Conservation (phyloP, 31 red algal species). For the Porphyra umbilicalis region DNA sequence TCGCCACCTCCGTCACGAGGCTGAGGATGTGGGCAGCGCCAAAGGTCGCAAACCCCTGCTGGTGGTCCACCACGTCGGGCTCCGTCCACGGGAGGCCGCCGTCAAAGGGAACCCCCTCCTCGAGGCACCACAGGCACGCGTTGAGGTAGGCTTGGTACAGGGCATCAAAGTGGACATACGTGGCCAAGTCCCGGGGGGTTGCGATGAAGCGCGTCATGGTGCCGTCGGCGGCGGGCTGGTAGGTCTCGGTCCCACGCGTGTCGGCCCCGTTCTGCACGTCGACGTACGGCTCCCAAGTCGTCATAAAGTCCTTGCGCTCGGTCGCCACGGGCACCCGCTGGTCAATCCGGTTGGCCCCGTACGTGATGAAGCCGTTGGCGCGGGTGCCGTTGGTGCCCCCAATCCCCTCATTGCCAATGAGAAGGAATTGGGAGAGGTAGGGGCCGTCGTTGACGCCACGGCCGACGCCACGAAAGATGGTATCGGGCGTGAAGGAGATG, state of each 20-base stretch:
- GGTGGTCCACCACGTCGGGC: conserved; percentile 33
- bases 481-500: neutral
- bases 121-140: conserved; percentile 53
- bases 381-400: neutral
- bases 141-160: conserved; percentile 68
- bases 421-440: conserved; percentile 66
- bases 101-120: conserved; percentile 29
- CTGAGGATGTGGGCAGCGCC: conserved; percentile 56
- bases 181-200: conserved; percentile 49
- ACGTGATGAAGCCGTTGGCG: conserved; percentile 32
- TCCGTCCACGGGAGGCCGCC: conserved; percentile 25
- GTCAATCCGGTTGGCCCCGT: conserved; percentile 41
- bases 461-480: conserved; percentile 32
- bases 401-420: conserved; percentile 28
- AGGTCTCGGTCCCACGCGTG: conserved; percentile 16
- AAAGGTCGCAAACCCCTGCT: conserved; percentile 51
- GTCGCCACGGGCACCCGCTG: conserved; percentile 32
- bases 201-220: conserved; percentile 33
- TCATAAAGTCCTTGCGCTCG: conserved; percentile 36
- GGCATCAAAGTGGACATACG: conserved; percentile 65
- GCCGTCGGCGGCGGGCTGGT: neutral
- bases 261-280: conserved; percentile 69
- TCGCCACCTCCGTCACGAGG: conserved; percentile 66
- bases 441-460: conserved; percentile 35
- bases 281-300: conserved; percentile 26